Percentiles rank a stretch among this genome's conserved stretches.
These are phyloP conservation scores for Brasilioporus rufonigricans DNA, from an alignment of 768 basidiomycete genomes.

Conservation along the genomic window DNA sequence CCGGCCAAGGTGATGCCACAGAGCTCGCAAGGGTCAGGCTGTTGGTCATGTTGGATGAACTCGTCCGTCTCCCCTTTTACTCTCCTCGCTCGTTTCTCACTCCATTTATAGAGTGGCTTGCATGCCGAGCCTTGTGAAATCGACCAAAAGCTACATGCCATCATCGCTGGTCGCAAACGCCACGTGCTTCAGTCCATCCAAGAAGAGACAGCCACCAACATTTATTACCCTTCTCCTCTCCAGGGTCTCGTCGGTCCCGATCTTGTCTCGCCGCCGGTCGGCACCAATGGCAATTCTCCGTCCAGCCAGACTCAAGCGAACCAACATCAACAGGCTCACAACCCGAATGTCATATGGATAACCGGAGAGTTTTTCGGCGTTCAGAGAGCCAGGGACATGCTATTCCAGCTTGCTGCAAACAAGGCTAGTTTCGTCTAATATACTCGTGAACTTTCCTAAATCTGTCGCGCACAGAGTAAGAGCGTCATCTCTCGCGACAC, in stretches of 20 bases:
- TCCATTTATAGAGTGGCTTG: conserved; percentile 66
- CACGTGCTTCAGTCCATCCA: conserved; percentile 86
- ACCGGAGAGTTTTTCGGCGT: conserved; percentile 98
- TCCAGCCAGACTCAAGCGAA: conserved; percentile 17
- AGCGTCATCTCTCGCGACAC: conserved; percentile 89
- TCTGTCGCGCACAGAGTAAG: conserved; percentile 59
- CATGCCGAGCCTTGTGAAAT: conserved; percentile 92
- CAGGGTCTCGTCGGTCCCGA: conserved; percentile 82
- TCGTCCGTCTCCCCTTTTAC: conserved; percentile 53
- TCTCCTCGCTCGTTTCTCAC: background rate
- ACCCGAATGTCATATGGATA: conserved; percentile 85
- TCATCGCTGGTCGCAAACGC: conserved; percentile 89
- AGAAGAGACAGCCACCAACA: conserved; percentile 96
- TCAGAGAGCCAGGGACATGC: conserved; percentile 92
- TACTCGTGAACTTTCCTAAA: background rate
- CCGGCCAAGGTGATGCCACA: conserved; percentile 84
- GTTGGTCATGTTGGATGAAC: conserved; percentile 91
- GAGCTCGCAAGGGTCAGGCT: conserved; percentile 88
- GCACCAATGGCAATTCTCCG: conserved; percentile 33
- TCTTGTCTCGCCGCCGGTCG: conserved; percentile 40
- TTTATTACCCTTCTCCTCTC: conserved; percentile 89
- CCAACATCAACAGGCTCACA: conserved; percentile 43
- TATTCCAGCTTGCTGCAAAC: conserved; percentile 80
- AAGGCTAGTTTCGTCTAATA: conserved; percentile 52
- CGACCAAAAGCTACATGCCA: conserved; percentile 90